Evolutionary conservation across 441 rosid genomes (phyloP).

Genomic region (Flueggea neowawraea): DNA sequence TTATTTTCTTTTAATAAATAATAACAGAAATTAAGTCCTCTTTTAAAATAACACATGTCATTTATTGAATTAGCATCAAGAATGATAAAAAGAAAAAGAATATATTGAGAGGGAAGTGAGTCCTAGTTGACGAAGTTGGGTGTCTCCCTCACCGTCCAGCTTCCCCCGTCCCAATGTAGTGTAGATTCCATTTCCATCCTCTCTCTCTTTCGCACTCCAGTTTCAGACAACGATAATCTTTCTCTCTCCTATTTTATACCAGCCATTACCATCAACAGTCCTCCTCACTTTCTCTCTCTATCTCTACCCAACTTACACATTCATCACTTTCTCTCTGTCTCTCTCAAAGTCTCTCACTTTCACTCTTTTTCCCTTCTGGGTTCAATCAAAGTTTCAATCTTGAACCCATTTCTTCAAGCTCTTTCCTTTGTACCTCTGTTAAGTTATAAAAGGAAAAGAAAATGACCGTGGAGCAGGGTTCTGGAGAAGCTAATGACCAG

Average conservation of each 20-base stretch:
- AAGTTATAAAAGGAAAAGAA: neutral
- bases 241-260: conserved; percentile 6
- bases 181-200: neutral
- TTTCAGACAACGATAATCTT: neutral
- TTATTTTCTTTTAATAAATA: too few species aligned
- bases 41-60: too few species aligned
- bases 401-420: too few species aligned
- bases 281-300: conserved; percentile 15
- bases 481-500: conserved; percentile 13
- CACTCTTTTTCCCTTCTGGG: neutral
- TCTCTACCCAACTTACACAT: conserved; percentile 1
- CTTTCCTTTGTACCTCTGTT: too few species aligned
- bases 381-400: conserved; percentile 5
- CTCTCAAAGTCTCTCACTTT: neutral
- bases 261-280: neutral
- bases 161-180: neutral
- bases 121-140: too few species aligned
- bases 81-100: too few species aligned
- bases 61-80: too few species aligned
- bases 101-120: too few species aligned
- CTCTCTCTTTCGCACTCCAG: too few species aligned
- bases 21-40: too few species aligned
- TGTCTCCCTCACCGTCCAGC: neutral
- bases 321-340: neutral
- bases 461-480: conserved; percentile 55